Conservation (phyloP, 1,139 yeast species). For the Blastobotrys aristatus region DNA sequence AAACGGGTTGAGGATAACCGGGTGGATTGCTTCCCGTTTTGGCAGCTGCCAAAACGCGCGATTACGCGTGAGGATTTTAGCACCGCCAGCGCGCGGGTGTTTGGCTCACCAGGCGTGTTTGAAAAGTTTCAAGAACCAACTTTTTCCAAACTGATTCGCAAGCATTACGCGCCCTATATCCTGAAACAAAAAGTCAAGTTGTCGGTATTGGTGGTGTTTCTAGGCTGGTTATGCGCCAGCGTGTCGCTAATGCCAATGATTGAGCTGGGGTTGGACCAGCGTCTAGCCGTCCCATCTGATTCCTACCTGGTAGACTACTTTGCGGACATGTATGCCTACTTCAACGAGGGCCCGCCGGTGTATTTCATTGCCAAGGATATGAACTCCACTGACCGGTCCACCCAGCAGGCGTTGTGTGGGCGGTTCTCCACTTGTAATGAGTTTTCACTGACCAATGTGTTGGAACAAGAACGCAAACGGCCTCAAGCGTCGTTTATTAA, state of each 20-base stretch:
- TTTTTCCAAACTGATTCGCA: constrained; percentile 40
- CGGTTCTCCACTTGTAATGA: constrained; percentile 79
- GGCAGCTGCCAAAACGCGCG: constrained; percentile 17
- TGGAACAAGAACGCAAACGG: constrained; percentile 80
- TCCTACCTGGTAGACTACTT: constrained; percentile 80
- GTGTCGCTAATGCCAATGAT: constrained; percentile 64
- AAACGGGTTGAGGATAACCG: constrained; percentile 53
- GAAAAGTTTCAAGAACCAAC: constrained; percentile 28
- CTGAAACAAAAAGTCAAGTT: constrained; percentile 44
- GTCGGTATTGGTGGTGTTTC: constrained; percentile 49
- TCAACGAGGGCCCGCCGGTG: constrained; percentile 88
- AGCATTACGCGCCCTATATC: constrained; percentile 54
- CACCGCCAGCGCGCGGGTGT: constrained; percentile 21
- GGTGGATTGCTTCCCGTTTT: constrained; percentile 47
- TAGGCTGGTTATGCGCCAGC: constrained; percentile 61
- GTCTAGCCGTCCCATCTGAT: constrained; percentile 76
- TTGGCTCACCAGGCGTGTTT: constrained; percentile 28
- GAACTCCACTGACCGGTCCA: constrained; percentile 53
- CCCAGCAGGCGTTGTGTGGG: constrained; percentile 79
- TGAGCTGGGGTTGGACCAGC: constrained; percentile 79
- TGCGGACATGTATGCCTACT: constrained; percentile 63
- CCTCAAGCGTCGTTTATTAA: constrained; percentile 58
- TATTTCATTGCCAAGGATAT: constrained; percentile 70
- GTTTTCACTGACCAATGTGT: constrained; percentile 70
- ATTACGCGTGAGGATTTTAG: constrained; percentile 23